These are phyloP conservation scores for Licmophora abbreviata DNA, from an alignment of 108 stramenopile species.

Conservation along the genomic window DNA sequence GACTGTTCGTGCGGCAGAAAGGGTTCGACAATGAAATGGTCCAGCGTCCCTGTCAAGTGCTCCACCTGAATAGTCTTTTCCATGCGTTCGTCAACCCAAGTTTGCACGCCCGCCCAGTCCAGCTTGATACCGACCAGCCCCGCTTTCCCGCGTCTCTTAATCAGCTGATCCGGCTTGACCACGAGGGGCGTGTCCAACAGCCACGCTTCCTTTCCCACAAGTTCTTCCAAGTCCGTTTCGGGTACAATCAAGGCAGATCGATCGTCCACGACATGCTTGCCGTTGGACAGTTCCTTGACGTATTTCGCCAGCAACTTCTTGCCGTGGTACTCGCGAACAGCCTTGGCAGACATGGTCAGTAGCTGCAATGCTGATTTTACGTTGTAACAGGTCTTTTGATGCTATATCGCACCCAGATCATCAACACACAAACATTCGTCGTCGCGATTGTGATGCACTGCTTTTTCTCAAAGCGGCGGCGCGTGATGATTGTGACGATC, in stretches of 20 bases:
- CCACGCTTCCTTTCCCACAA: constrained; percentile 62
- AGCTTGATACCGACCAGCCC: constrained; percentile 85
- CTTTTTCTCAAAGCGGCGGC: no score
- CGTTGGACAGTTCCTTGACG: constrained; percentile 41
- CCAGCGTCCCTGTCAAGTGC: constrained; percentile 53
- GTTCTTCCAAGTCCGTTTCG: constrained; percentile 28
- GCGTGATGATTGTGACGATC: no score
- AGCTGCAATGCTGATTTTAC: no score
- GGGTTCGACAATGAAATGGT: constrained; percentile 85
- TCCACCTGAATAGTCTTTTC: constrained; percentile 55
- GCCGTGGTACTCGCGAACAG: constrained; percentile 84
- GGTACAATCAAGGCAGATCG: constrained; percentile 40
- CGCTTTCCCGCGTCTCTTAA: constrained; percentile 88
- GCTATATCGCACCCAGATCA: no score
- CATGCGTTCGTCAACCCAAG: constrained; percentile 74
- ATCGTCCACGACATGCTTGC: constrained; percentile 54
- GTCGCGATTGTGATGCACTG: no score
- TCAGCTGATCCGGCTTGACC: constrained; percentile 91
- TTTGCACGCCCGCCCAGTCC: constrained; percentile 52
- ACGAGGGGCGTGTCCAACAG: constrained; percentile 48
- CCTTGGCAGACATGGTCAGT: constrained; percentile 83
- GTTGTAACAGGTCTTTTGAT: no score
- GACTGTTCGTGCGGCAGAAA: constrained; percentile 72
- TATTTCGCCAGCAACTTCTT: constrained; percentile 74
- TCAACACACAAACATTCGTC: no score